These are phyloP conservation scores for Cryomyces minteri DNA, from an alignment of 495 filamentous ascomycete species.

Conservation along the genomic window DNA sequence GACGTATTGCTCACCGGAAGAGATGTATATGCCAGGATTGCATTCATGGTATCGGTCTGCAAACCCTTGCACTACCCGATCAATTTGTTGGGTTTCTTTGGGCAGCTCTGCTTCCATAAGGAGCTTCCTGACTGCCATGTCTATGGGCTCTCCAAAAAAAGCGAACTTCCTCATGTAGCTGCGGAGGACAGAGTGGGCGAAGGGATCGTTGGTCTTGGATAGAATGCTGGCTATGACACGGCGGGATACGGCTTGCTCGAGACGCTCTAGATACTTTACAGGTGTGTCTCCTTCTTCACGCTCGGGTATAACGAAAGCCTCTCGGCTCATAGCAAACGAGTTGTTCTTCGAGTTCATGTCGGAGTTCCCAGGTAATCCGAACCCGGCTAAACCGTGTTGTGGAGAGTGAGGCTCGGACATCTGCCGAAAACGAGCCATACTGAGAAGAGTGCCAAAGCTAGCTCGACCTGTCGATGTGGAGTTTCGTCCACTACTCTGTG, in stretches of 20 bases:
- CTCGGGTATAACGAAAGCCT: conserved; percentile 51
- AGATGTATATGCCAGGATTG: conserved; percentile 87
- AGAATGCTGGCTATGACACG: conserved; percentile 66
- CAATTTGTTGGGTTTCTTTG: conserved; percentile 96
- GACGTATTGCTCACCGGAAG: conserved; percentile 33
- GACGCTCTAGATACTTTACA: conserved; percentile 64
- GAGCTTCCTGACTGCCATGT: conserved; percentile 91
- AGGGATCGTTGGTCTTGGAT: conserved; percentile 67
- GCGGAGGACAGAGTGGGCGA: conserved; percentile 62
- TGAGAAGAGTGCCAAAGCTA: conserved; percentile 79
- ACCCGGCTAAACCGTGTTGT: conserved; percentile 43
- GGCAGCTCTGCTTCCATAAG: conserved; percentile 94
- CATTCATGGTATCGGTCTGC: conserved; percentile 96
- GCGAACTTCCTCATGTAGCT: conserved; percentile 91
- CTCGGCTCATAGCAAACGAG: conserved; percentile 43
- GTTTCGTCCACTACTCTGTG: conserved; percentile 43
- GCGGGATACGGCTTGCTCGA: conserved; percentile 60
- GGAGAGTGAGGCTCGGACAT: conserved; percentile 49
- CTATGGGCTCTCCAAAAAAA: conserved; percentile 90
- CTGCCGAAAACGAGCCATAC: conserved; percentile 53
- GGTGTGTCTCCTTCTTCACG: conserved; percentile 79
- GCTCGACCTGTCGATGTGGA: conserved; percentile 75
- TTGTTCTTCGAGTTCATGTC: conserved; percentile 52
- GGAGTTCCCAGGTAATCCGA: conserved; percentile 33
- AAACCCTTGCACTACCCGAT: conserved; percentile 83